These are phyloP conservation scores for Symbiodinium natans DNA, from an alignment of 73 alveolate genomes.

Conservation along the genomic window DNA sequence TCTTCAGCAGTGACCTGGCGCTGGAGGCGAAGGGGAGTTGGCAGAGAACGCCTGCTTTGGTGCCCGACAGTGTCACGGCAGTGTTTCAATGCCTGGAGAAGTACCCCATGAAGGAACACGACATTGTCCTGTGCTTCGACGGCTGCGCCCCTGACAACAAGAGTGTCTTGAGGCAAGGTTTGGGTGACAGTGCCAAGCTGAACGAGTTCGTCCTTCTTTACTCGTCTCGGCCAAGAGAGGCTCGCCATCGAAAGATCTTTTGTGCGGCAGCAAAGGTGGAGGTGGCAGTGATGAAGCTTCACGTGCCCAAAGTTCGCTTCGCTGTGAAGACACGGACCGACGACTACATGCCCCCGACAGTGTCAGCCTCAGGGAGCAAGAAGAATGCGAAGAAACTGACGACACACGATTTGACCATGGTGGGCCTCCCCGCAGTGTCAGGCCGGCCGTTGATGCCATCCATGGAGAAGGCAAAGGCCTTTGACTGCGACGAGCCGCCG, in stretches of 20 bases:
- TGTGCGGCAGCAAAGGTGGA: background rate
- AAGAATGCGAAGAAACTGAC: background rate
- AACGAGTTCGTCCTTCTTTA: background rate
- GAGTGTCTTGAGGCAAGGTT: background rate
- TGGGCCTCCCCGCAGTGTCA: background rate
- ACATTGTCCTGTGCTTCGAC: background rate
- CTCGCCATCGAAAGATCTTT: background rate
- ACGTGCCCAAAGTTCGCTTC: background rate
- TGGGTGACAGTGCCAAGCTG: background rate
- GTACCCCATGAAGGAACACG: background rate
- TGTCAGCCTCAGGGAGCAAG: too few species aligned
- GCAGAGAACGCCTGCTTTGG: background rate
- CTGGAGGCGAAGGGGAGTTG: background rate
- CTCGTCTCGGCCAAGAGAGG: background rate
- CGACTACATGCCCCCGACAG: background rate
- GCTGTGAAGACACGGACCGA: background rate
- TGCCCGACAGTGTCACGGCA: background rate
- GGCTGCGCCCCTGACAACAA: background rate
- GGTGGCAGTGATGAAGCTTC: background rate
- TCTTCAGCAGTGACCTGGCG: background rate
- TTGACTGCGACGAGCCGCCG: background rate
- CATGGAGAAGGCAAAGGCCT: background rate
- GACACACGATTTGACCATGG: background rate
- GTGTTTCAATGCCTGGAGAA: background rate
- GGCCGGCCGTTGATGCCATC: background rate